phyloP scores from a whole-genome alignment of 331 rosid genomes.

The Quercus phellos region DNA sequence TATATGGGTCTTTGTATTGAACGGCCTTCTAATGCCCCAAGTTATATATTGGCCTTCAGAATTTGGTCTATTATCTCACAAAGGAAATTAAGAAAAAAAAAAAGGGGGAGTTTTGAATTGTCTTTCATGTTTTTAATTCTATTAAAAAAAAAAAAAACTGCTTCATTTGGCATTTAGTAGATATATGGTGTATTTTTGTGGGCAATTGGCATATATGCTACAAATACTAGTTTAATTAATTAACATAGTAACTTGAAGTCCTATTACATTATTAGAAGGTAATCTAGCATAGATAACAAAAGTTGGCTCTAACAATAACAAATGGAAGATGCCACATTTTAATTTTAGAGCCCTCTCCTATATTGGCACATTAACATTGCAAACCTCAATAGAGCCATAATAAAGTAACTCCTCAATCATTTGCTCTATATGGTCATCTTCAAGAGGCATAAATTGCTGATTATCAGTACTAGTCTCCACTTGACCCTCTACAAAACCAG shows the following conservation, averaged over 20 bases:
- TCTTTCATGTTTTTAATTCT: background rate
- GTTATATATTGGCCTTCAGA: background rate
- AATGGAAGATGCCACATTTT: constrained; percentile 11
- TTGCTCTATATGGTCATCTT: constrained; percentile 76
- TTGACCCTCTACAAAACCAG: background rate
- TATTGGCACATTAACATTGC: constrained; percentile 36
- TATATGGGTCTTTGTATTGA: too few species aligned
- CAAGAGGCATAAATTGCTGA: constrained; percentile 49
- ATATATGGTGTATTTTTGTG: background rate
- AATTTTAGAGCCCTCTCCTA: constrained; percentile 1
- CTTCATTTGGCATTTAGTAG: too few species aligned
- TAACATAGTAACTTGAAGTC: background rate
- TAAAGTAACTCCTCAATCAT: constrained; percentile 85
- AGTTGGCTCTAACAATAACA: background rate
- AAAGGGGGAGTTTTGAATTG: background rate
- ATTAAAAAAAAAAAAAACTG: too few species aligned
- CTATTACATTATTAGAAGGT: constrained; percentile 29
- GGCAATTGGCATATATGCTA: background rate
- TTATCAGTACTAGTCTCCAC: background rate
- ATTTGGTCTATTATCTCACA: background rate
- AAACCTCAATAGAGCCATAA: constrained; percentile 69
- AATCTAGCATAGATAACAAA: constrained; percentile 16
- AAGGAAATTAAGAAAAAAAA: background rate
- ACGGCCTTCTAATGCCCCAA: background rate
- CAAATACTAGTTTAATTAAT: background rate